Conservation (phyloP, 495 filamentous ascomycete species). For the Aspergillus ostianus region DNA sequence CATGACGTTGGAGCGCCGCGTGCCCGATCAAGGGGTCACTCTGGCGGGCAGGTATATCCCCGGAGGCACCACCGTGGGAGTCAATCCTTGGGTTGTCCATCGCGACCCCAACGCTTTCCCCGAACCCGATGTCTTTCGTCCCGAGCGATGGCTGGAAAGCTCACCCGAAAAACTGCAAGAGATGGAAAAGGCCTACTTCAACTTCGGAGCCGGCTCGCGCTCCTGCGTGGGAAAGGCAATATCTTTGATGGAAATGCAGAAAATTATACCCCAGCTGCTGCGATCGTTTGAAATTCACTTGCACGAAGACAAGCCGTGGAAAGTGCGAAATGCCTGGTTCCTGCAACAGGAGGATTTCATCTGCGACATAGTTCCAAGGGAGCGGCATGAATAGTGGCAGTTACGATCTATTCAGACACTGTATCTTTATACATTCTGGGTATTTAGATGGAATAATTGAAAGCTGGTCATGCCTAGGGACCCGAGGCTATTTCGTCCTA, state of each 20-base stretch:
- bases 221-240: slow-evolving; percentile 72
- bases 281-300: slow-evolving; percentile 57
- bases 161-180: slow-evolving; percentile 20
- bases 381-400: neutral
- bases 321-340: slow-evolving; percentile 31
- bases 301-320: slow-evolving; percentile 20
- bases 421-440: too few relatives aligned
- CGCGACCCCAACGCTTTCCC: slow-evolving; percentile 18
- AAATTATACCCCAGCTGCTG: slow-evolving; percentile 70
- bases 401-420: too few relatives aligned
- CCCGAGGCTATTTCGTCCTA: too few relatives aligned
- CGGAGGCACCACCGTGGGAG: slow-evolving; percentile 58
- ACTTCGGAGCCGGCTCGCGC: slow-evolving; percentile 59
- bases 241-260: slow-evolving; percentile 73
- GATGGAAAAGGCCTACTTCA: slow-evolving; percentile 34
- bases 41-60: slow-evolving; percentile 53
- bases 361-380: slow-evolving; percentile 15
- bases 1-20: slow-evolving; percentile 61
- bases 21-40: slow-evolving; percentile 52
- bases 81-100: slow-evolving; percentile 36
- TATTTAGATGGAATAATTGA: too few relatives aligned
- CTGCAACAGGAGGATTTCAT: slow-evolving; percentile 33
- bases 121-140: slow-evolving; percentile 27
- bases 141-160: slow-evolving; percentile 29
- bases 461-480: too few relatives aligned